phyloP scores from a whole-genome alignment of 2,329 filamentous ascomycete genomes.

The Dactylellina parvicollis region DNA sequence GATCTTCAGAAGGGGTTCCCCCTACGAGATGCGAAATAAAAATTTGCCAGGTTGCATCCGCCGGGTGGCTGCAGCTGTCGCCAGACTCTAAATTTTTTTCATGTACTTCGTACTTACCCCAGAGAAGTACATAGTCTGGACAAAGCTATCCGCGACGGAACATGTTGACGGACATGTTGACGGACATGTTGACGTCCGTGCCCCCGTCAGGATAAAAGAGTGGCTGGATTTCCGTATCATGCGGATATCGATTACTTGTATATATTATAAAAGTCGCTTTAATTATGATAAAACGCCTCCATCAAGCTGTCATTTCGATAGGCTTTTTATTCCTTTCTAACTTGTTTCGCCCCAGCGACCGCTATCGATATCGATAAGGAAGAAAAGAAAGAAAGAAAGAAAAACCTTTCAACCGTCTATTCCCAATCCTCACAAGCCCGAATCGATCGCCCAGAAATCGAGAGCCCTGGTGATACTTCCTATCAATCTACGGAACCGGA shows the following conservation, averaged over 20 bases:
- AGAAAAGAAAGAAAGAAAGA: not conserved
- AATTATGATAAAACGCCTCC: too few species aligned
- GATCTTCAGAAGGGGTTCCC: too few species aligned
- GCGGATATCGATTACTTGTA: too few species aligned
- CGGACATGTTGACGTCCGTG: too few species aligned
- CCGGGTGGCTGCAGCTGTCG: constrained; percentile 20
- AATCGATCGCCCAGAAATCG: not conserved
- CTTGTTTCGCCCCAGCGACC: too few species aligned
- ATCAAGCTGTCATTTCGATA: not conserved
- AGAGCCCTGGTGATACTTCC: constrained; percentile 26
- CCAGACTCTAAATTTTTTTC: not conserved
- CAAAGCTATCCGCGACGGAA: too few species aligned
- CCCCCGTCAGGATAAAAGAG: too few species aligned
- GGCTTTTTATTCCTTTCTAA: not conserved
- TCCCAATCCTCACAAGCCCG: constrained; percentile 15
- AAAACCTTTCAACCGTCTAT: constrained; percentile 7
- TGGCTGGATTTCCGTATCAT: too few species aligned
- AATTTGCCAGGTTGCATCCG: not conserved
- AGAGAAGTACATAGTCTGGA: too few species aligned
- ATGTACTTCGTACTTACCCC: too few species aligned
- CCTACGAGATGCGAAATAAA: not conserved
- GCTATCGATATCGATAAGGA: not conserved
- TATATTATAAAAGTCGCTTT: too few species aligned
- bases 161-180: too few species aligned
- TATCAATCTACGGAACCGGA: constrained; percentile 19